Evolutionary conservation across 2,329 filamentous ascomycete species (phyloP), one percentile per base, ranked within the genome.

Genomic region (Cladosporium cucumerinum): DNA sequence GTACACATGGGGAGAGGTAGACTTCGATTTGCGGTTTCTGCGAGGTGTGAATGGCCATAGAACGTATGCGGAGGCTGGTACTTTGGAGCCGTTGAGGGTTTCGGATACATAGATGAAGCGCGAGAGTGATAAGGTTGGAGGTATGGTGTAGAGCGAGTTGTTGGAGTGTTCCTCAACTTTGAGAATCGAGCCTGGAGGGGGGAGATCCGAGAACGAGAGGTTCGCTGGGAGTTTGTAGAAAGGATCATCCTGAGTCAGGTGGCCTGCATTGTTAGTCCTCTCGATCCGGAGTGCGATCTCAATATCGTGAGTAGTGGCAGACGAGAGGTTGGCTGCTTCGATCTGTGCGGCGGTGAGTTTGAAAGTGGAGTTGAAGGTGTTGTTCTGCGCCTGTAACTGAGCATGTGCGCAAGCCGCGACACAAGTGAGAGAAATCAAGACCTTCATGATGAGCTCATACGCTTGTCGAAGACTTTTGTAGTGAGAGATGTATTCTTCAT

Each of bases 51-150:
- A 84, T 0, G 82, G 82, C 80, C 81, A 84, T 1, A 84, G 76
- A 21, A 84, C 72, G 69, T 77, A 82, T 2, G 77, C 82, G 1
- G 81, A 82, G 10, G 80, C 78, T 0, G 82, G 83, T 1, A 85
- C 70, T 0, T 76, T 65, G 0, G 78, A 79, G 3, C 80, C 80
- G 64, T 84, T 82, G 25, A 79, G 66, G n/a, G 76, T 78, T 23
- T 74, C 76, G 0, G 81, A 81, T 23, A 79, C 79, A 72, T 82
- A 85, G 2, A 83, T 67, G 66, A 85, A 78, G 16, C 82, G 79
- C 1, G 82, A 84, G 51, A 85, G 70, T 2, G 81, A 74, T 1
- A 78, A 71, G n/a, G 71, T 72, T 0, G 80, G 74, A 0, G 82
- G 76, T 2, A 82, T 64, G 1, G 78, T 78, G 70, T 79, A 83